phyloP scores from a whole-genome alignment of 2,329 filamentous ascomycete species.

The Penicillium sp. region DNA sequence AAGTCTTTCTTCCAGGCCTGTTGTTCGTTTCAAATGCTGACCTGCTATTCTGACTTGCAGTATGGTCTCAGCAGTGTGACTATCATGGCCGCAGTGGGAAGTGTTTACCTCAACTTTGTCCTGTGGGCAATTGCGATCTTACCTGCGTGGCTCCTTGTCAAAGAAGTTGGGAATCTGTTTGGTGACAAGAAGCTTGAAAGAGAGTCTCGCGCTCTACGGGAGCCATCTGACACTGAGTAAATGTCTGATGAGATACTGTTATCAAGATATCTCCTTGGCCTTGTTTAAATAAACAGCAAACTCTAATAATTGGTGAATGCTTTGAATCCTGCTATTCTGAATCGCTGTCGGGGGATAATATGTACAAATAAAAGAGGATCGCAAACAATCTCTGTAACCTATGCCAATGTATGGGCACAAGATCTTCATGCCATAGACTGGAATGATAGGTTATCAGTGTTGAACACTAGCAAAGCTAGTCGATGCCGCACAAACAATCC shows the following conservation, averaged over 20 bases:
- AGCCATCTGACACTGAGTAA: background rate
- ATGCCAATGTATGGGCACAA: too few relatives aligned
- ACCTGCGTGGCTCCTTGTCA: slow-evolving; percentile 68
- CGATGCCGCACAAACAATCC: slow-evolving; percentile 84
- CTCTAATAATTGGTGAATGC: background rate
- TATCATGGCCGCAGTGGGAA: slow-evolving; percentile 65
- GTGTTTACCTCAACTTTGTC: slow-evolving; percentile 69
- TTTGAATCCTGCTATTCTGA: background rate
- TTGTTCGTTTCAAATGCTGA: slow-evolving; percentile 1
- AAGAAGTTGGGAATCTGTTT: slow-evolving; percentile 50
- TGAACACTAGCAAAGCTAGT: slow-evolving; percentile 84
- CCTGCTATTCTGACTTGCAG: slow-evolving; percentile 18
- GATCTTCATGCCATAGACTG: slow-evolving; percentile 13
- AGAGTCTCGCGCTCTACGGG: slow-evolving; percentile 12
- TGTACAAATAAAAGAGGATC: slow-evolving; percentile 5
- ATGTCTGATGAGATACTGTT: too few relatives aligned
- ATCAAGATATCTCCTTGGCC: background rate
- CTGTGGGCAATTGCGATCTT: slow-evolving; percentile 65
- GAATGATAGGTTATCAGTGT: slow-evolving; percentile 70
- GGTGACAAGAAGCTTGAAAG: slow-evolving; percentile 32
- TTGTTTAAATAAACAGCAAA: background rate
- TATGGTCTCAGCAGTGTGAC: slow-evolving; percentile 66
- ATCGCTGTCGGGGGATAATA: background rate
- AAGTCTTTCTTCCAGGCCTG: slow-evolving; percentile 20
- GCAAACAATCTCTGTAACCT: background rate